A percentile compares a stretch with the other conserved stretches of the same genome.
These are phyloP conservation scores for Streptanthus diversifolius DNA, from an alignment of 345 rosid genomes.

Conservation along the genomic window DNA sequence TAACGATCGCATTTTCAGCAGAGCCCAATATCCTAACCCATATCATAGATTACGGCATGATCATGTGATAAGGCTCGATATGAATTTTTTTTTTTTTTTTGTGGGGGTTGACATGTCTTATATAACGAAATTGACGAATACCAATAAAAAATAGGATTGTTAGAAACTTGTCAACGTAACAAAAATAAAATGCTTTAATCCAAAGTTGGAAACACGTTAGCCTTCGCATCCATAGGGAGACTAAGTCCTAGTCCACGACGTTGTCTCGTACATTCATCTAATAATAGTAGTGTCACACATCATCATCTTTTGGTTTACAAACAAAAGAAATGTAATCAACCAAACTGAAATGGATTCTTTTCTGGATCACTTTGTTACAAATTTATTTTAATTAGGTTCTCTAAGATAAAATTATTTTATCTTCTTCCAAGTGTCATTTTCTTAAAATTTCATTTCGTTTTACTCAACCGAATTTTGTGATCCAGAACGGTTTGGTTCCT, in stretches of 20 bases:
- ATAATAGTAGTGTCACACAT: background rate
- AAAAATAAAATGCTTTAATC: background rate
- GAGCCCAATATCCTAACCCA: background rate
- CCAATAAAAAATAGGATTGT: background rate
- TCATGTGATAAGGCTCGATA: background rate
- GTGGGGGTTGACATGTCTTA: background rate
- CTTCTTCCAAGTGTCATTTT: background rate
- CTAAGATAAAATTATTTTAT: background rate
- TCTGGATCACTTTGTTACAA: background rate
- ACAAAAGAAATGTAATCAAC: background rate
- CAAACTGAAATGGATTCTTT: background rate
- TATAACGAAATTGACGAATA: background rate
- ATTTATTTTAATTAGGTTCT: background rate
- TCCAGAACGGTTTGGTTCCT: background rate
- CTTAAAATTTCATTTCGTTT: background rate
- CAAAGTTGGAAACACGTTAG: conserved; percentile 23
- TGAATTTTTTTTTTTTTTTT: background rate
- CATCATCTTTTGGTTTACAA: background rate
- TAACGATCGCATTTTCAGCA: background rate
- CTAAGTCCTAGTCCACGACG: conserved; percentile 23
- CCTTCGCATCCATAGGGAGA: conserved; percentile 10
- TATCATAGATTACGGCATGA: background rate
- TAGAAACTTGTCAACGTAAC: conserved; percentile 20
- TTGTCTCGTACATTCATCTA: conserved; percentile 11
- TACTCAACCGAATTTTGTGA: background rate